A percentile compares a stretch with the other conserved stretches of the same genome.
Evolutionary conservation across 345 rosid genomes (phyloP).

Genomic region (Raphanus raphanistrum): DNA sequence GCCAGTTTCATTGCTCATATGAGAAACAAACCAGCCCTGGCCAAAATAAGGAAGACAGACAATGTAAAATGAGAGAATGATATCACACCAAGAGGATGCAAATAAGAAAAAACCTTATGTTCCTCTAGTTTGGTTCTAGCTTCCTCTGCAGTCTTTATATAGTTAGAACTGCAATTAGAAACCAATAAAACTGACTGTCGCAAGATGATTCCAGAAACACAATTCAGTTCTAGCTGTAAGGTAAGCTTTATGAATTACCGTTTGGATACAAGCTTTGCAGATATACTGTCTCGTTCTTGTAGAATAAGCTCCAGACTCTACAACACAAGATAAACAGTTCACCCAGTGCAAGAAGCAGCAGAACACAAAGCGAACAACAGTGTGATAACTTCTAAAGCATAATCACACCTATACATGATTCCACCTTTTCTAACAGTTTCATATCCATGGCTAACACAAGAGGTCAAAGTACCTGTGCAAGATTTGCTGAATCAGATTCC

Average conservation of each 20-base stretch:
- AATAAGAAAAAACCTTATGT: slow-evolving; percentile 51
- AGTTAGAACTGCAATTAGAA: slow-evolving; percentile 48
- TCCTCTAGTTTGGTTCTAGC: slow-evolving; percentile 49
- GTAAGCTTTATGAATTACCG: slow-evolving; percentile 51
- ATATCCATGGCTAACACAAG: neutral
- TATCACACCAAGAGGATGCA: slow-evolving; percentile 8
- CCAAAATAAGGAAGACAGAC: slow-evolving; percentile 15
- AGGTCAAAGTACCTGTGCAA: slow-evolving; percentile 51
- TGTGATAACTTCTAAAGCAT: neutral
- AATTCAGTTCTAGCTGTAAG: slow-evolving; percentile 17
- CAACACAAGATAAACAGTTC: slow-evolving; percentile 2
- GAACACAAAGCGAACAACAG: neutral
- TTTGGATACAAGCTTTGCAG: slow-evolving; percentile 49
- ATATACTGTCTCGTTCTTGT: slow-evolving; percentile 55
- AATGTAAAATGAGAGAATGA: neutral
- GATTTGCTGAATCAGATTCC: slow-evolving; percentile 63
- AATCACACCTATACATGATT: neutral
- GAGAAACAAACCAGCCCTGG: slow-evolving; percentile 60
- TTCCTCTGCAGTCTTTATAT: slow-evolving; percentile 51
- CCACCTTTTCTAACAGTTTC: neutral
- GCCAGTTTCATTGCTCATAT: slow-evolving; percentile 23
- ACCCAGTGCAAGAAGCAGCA: slow-evolving; percentile 1
- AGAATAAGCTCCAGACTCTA: slow-evolving; percentile 65
- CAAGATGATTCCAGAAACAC: slow-evolving; percentile 3
- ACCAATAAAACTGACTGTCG: neutral